A percentile compares a stretch with the other conserved stretches of the same genome.
Conservation (phyloP, 257 asterid species). For the Orobanche coerulescens region DNA sequence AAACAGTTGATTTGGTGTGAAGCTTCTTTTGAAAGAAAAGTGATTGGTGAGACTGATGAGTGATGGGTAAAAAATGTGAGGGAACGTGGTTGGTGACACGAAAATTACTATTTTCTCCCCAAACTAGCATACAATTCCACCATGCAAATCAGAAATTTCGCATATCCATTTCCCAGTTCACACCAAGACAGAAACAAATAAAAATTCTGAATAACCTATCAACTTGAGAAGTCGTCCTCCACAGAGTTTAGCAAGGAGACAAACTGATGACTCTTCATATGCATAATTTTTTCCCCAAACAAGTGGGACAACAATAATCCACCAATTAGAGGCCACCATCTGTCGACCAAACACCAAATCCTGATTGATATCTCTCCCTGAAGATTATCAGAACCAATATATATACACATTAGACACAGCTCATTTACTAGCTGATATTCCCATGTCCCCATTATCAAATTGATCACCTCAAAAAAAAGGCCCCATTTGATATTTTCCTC, state of each 20-base stretch:
- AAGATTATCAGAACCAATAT: constrained; percentile 1
- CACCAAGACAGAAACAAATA: constrained; percentile 25
- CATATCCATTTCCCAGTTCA: constrained; percentile 24
- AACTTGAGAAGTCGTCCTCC: constrained; percentile 19
- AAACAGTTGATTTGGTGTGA: too few species aligned
- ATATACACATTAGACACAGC: not conserved
- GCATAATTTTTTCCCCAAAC: constrained; percentile 28
- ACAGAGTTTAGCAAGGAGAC: constrained; percentile 35
- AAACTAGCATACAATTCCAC: constrained; percentile 19
- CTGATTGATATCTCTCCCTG: not conserved
- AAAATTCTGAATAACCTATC: constrained; percentile 9
- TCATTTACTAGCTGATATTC: not conserved
- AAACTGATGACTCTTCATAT: constrained; percentile 34
- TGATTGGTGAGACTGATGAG: too few species aligned
- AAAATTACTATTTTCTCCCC: too few species aligned
- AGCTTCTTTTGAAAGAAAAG: too few species aligned
- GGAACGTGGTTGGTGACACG: too few species aligned
- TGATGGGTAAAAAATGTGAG: too few species aligned
- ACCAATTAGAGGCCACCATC: constrained; percentile 31
- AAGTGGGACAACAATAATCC: constrained; percentile 31
- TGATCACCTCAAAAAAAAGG: not conserved
- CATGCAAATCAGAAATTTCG: constrained; percentile 30
- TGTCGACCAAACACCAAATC: constrained; percentile 31
- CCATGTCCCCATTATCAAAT: constrained; percentile 5
- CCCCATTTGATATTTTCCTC: not conserved